Evolutionary conservation across 805 yeast species (phyloP).

Genomic region (Ogataea ganodermae): DNA sequence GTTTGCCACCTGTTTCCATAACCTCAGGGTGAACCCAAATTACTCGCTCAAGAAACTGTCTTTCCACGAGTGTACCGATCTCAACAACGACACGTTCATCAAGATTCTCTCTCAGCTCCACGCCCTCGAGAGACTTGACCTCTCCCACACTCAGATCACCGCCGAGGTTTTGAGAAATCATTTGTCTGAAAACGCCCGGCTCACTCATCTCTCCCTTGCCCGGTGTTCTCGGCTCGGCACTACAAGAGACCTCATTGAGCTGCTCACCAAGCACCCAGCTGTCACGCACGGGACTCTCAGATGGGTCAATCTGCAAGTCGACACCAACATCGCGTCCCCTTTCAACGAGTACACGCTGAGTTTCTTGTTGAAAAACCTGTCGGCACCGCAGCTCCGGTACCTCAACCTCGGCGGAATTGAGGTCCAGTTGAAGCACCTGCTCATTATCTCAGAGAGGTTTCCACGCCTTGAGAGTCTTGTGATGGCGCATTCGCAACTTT

Average conservation of each 20-base stretch:
- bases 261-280: constrained; percentile 73
- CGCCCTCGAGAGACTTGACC: constrained; percentile 66
- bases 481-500: constrained; percentile 41
- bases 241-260: constrained; percentile 68
- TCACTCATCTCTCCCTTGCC: constrained; percentile 74
- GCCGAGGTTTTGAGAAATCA: constrained; percentile 54
- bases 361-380: constrained; percentile 45
- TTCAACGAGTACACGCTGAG: constrained; percentile 46
- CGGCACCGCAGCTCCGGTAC: constrained; percentile 46
- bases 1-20: constrained; percentile 61
- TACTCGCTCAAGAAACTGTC: constrained; percentile 52
- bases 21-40: constrained; percentile 36
- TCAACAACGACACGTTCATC: constrained; percentile 57
- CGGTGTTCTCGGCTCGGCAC: constrained; percentile 64
- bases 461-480: constrained; percentile 44
- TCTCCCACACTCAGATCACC: constrained; percentile 78
- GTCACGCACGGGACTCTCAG: constrained; percentile 41
- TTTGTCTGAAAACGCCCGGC: constrained; percentile 56
- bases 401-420: constrained; percentile 56
- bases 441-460: constrained; percentile 42
- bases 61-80: constrained; percentile 85
- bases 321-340: constrained; percentile 53
- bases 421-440: constrained; percentile 41
- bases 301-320: constrained; percentile 58
- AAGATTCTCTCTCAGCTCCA: constrained; percentile 58